Evolutionary conservation across 2,329 filamentous ascomycete species (phyloP).

Genomic region (Dothistroma pini): DNA sequence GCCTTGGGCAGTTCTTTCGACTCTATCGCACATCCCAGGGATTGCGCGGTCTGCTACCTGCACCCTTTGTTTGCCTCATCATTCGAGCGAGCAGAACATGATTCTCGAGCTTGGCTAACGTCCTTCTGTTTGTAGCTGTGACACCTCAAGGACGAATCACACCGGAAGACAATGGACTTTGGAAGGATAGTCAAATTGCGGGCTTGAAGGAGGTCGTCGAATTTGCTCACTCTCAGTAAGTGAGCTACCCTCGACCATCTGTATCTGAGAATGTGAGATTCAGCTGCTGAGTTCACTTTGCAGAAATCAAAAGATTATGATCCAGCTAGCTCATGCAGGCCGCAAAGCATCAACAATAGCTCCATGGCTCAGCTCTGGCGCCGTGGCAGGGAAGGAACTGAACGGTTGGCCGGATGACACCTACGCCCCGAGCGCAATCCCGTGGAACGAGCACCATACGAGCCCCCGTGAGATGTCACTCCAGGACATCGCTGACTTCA

Average conservation of each 20-base stretch:
- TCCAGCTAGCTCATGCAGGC: conserved; percentile 81
- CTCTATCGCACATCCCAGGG: not conserved
- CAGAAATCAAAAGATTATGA: conserved; percentile 63
- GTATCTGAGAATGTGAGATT: not conserved
- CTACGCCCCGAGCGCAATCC: conserved; percentile 55
- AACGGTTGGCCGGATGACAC: conserved; percentile 54
- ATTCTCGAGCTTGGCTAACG: not conserved
- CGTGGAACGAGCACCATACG: conserved; percentile 61
- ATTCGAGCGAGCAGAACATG: too few species aligned
- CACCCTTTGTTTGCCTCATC: too few species aligned
- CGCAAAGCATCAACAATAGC: conserved; percentile 58
- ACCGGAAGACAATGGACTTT: conserved; percentile 74
- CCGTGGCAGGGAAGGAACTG: conserved; percentile 49
- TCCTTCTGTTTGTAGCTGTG: conserved; percentile 48
- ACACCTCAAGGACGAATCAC: conserved; percentile 75
- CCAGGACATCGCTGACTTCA: conserved; percentile 63
- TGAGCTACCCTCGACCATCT: not conserved
- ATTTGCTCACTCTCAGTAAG: conserved; percentile 68
- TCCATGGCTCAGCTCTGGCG: conserved; percentile 59
- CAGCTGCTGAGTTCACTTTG: not conserved
- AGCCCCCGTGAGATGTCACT: conserved; percentile 64
- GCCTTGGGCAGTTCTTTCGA: not conserved
- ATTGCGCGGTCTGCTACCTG: not conserved
- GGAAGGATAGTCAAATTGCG: conserved; percentile 78
- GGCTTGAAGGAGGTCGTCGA: conserved; percentile 68